These are phyloP conservation scores for Lagenidium giganteum DNA, from an alignment of 352 stramenopile species.

Conservation along the genomic window DNA sequence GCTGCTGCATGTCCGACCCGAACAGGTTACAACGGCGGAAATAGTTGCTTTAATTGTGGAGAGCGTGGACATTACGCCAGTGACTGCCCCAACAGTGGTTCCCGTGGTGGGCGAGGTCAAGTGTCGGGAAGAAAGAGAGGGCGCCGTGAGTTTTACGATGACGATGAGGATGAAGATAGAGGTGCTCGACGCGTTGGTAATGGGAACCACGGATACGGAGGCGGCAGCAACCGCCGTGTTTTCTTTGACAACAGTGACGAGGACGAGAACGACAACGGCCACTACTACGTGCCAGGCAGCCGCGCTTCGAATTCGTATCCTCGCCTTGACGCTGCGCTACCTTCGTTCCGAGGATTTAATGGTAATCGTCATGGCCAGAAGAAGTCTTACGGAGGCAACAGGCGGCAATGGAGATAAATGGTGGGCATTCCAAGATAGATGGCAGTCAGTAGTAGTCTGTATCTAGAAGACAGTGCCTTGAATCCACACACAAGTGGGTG, in stretches of 20 bases:
- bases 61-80: slow-evolving; percentile 20
- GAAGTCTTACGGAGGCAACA: slow-evolving; percentile 1
- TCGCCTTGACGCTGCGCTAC: slow-evolving; percentile 8
- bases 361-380: slow-evolving; percentile 1
- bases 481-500: too few species aligned
- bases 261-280: slow-evolving; percentile 27
- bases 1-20: slow-evolving; percentile 57
- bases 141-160: slow-evolving; percentile 1
- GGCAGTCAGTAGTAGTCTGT: too few species aligned
- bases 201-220: slow-evolving; percentile 1
- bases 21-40: slow-evolving; percentile 39
- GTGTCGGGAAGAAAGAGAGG: background rate
- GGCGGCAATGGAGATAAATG: too few species aligned
- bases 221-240: slow-evolving; percentile 12
- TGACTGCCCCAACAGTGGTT: slow-evolving; percentile 14
- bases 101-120: background rate
- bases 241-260: slow-evolving; percentile 48
- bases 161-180: background rate
- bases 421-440: too few species aligned
- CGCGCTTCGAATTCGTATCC: slow-evolving; percentile 1
- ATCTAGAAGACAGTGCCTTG: too few species aligned
- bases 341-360: slow-evolving; percentile 6
- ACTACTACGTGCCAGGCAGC: slow-evolving; percentile 21
- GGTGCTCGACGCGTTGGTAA: background rate
- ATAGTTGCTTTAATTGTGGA: slow-evolving; percentile 20